Conservation (phyloP, 192 early-diverging fungal species). For the Mortierella antarctica region DNA sequence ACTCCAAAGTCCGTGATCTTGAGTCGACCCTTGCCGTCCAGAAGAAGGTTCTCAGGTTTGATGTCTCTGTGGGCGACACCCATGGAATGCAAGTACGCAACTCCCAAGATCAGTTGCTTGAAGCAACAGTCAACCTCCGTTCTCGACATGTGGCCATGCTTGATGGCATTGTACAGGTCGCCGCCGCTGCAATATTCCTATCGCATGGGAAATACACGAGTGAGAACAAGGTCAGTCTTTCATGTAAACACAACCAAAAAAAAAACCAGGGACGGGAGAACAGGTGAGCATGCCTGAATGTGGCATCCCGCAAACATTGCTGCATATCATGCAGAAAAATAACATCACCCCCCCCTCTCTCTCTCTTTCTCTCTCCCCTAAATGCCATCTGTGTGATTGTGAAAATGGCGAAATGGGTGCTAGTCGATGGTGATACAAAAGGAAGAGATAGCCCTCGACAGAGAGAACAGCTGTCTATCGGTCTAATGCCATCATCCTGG, state of each 20-base stretch:
- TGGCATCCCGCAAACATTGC: no score
- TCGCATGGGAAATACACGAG: slow-evolving; percentile 3
- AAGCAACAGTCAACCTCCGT: slow-evolving; percentile 91
- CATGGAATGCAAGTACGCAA: slow-evolving; percentile 91
- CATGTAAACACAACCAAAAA: neutral
- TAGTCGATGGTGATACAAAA: slow-evolving; percentile 2
- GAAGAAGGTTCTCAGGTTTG: slow-evolving; percentile 89
- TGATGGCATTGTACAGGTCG: slow-evolving; percentile 87
- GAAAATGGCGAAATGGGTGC: no score
- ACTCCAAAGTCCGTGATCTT: slow-evolving; percentile 99
- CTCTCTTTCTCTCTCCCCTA: neutral
- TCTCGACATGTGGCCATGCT: slow-evolving; percentile 78
- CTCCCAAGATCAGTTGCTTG: slow-evolving; percentile 89
- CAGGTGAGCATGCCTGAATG: neutral
- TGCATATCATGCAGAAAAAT: no score
- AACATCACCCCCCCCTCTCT: no score
- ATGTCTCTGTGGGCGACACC: slow-evolving; percentile 96
- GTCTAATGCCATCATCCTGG: no score
- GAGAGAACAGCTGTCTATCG: neutral
- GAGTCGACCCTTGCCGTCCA: slow-evolving; percentile 81
- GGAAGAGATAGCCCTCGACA: slow-evolving; percentile 4
- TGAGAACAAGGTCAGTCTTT: neutral
- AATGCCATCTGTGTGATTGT: neutral
- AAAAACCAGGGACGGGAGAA: neutral
- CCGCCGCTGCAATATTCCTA: slow-evolving; percentile 91